phyloP scores from a whole-genome alignment of 2,329 filamentous ascomycete genomes.

The Diaporthe amygdali region DNA sequence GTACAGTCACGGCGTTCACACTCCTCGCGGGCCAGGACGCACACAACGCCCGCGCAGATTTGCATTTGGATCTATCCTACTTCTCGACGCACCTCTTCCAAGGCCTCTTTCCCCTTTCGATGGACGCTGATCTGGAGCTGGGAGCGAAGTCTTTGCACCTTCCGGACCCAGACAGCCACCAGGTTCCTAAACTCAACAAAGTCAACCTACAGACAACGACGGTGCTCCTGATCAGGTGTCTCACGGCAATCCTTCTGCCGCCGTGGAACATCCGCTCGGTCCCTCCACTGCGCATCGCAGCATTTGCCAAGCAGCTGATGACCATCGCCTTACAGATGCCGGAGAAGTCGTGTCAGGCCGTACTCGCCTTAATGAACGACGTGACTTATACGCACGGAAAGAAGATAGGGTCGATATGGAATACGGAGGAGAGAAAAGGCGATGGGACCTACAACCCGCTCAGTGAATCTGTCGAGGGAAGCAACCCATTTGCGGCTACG shows the following conservation, averaged over 20 bases:
- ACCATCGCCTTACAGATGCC: slow-evolving; percentile 83
- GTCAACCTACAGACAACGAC: slow-evolving; percentile 96
- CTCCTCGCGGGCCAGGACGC: slow-evolving; percentile 93
- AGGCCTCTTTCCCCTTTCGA: slow-evolving; percentile 76
- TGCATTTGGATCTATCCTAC: slow-evolving; percentile 91
- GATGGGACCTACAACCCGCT: slow-evolving; percentile 84
- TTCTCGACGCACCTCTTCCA: slow-evolving; percentile 95
- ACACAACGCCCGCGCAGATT: slow-evolving; percentile 77
- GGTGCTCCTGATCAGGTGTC: slow-evolving; percentile 85
- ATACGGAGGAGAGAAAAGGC: slow-evolving; percentile 90
- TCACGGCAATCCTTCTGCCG: slow-evolving; percentile 82
- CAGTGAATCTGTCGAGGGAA: slow-evolving; percentile 77
- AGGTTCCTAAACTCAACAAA: slow-evolving; percentile 56
- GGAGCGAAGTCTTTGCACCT: slow-evolving; percentile 75
- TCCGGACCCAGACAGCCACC: slow-evolving; percentile 63
- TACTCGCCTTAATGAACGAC: slow-evolving; percentile 78
- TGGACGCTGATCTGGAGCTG: slow-evolving; percentile 87
- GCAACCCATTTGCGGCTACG: slow-evolving; percentile 88
- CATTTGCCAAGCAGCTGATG: slow-evolving; percentile 92
- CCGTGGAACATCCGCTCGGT: slow-evolving; percentile 74
- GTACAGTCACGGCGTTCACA: slow-evolving; percentile 96
- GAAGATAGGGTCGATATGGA: slow-evolving; percentile 87
- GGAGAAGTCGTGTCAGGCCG: slow-evolving; percentile 84
- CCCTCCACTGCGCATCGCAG: slow-evolving; percentile 84
- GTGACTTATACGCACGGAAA: slow-evolving; percentile 81